Evolutionary conservation across 441 rosid genomes (phyloP), one percentile per base, ranked within the genome.

Genomic region (Pelargonium cotyledonis): DNA sequence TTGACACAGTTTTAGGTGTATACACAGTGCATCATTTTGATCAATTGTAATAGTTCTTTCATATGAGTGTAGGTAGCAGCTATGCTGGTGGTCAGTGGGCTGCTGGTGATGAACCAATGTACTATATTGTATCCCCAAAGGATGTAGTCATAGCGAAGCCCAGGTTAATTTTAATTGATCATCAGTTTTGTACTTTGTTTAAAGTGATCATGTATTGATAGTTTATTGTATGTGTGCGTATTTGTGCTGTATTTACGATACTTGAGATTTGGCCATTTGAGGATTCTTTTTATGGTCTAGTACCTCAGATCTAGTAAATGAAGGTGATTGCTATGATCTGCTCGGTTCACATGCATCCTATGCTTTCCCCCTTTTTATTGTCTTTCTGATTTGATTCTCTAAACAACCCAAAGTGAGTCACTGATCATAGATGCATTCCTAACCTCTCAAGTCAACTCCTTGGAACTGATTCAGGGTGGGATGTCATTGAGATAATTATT

Each of bases 71-170:
- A 95, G 99, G 99, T 80, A 92, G 97, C 78, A 92, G 99, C 75
- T 89, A 95, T 77, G 97, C 92, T 79, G 97, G 99, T 74, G 98
- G 99, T 69, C 99, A 90, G 80, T 95, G 99, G 99, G 95, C 96
- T 68, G 92, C 99, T 83, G 98, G 98, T 73, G 97, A 92, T 81
- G 99, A 95, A 75, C 96, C 99, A 26, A 63, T 87, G 72, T 95
- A 89, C 82, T 92, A 95, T 82, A 69, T 95, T 68, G 97, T 95
- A 65, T 95, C 99, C n/a, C 99, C 95, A 19, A 95, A 95, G 82
- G 97, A 92, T 80, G 96, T 95, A 69, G 96, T 95, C 75, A 91
- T 95, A 78, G 97, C 99, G 80, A 95, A 95, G 77, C 96, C 98
- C 73, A 92, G 99, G 99, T 91, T 71, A 73, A 78, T 78, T 8